A percentile compares a stretch with the other conserved stretches of the same genome.
Evolutionary conservation across 768 basidiomycete species (phyloP).

Genomic region (Symmetrospora coprosmae): DNA sequence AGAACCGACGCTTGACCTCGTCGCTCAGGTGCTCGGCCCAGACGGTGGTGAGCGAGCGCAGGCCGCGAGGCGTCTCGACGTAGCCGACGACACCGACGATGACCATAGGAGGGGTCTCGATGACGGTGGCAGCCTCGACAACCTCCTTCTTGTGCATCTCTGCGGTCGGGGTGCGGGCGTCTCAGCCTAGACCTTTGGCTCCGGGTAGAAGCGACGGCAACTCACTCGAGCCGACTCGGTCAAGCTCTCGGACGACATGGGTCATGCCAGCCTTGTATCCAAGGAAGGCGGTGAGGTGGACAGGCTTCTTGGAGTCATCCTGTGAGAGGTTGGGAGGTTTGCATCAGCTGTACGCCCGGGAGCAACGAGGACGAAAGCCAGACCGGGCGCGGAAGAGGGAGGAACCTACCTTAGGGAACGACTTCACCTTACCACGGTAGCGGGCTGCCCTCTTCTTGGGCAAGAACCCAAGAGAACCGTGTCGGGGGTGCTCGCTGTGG

Average conservation of each 20-base stretch:
- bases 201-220: conserved; percentile 31
- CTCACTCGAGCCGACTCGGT: conserved; percentile 93
- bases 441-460: conserved; percentile 92
- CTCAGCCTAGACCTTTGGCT: too few species aligned
- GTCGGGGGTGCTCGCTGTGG: conserved; percentile 88
- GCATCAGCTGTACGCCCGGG: background rate
- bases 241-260: conserved; percentile 95
- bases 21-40: conserved; percentile 93
- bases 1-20: conserved; percentile 74
- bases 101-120: conserved; percentile 94
- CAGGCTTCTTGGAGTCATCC: conserved; percentile 99
- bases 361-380: too few species aligned
- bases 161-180: too few species aligned
- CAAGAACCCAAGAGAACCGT: conserved; percentile 92
- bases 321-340: conserved; percentile 38
- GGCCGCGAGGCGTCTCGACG: conserved; percentile 97
- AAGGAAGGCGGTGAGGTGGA: conserved; percentile 93
- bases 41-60: conserved; percentile 95
- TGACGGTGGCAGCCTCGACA: conserved; percentile 87
- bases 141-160: conserved; percentile 99
- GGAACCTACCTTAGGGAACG: conserved; percentile 79
- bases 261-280: conserved; percentile 99
- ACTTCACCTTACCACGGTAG: conserved; percentile 97
- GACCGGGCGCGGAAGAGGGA: too few species aligned
- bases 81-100: conserved; percentile 97